These are phyloP conservation scores for Zalerion maritima DNA, from an alignment of 495 filamentous ascomycete species.

Conservation along the genomic window DNA sequence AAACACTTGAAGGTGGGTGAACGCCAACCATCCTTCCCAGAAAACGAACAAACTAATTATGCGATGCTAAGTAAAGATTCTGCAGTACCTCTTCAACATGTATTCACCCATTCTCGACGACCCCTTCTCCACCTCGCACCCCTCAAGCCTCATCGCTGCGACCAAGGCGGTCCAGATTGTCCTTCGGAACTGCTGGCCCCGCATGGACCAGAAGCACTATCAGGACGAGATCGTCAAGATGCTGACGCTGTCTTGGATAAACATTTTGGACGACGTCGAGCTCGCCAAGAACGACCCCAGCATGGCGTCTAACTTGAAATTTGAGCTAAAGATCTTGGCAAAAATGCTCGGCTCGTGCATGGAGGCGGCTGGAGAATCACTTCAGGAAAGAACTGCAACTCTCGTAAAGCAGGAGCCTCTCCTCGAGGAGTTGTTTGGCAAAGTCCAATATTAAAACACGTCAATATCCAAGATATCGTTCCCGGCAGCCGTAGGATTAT, in stretches of 20 bases:
- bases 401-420: slow-evolving; percentile 28
- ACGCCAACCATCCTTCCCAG: background rate
- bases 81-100: slow-evolving; percentile 50
- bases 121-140: slow-evolving; percentile 50
- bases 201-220: slow-evolving; percentile 41
- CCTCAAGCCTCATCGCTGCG: slow-evolving; percentile 38
- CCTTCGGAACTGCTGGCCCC: slow-evolving; percentile 59
- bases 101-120: slow-evolving; percentile 49
- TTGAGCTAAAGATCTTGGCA: slow-evolving; percentile 26
- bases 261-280: slow-evolving; percentile 33
- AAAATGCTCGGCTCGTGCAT: slow-evolving; percentile 17
- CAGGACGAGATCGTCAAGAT: slow-evolving; percentile 55
- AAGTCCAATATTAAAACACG: too few species aligned
- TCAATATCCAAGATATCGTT: too few species aligned
- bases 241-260: slow-evolving; percentile 52
- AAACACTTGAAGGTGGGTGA: slow-evolving; percentile 53
- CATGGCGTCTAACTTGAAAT: slow-evolving; percentile 22
- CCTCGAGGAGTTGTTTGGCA: slow-evolving; percentile 26
- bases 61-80: slow-evolving; percentile 4
- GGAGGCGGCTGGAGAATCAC: slow-evolving; percentile 11
- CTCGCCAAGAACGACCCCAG: slow-evolving; percentile 3
- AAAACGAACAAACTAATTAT: slow-evolving; percentile 4
- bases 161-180: slow-evolving; percentile 39
- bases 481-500: too few species aligned
- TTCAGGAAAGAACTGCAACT: too few species aligned